These are phyloP conservation scores for Fraxinus excelsior DNA, from an alignment of 257 asterid species.

Conservation along the genomic window DNA sequence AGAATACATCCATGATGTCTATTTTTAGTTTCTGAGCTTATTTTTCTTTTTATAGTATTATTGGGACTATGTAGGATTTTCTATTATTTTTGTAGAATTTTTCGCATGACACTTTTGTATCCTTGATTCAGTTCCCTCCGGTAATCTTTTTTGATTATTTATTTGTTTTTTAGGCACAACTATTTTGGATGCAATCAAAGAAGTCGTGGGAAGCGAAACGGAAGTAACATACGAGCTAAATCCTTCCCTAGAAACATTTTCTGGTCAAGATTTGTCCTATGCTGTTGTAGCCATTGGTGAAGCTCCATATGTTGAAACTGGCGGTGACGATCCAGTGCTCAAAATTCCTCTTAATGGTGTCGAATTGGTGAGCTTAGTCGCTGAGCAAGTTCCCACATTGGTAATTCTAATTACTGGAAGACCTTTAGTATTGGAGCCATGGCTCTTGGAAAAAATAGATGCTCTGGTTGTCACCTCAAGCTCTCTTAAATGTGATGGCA, in stretches of 20 bases:
- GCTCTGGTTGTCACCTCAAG: slow-evolving; percentile 78
- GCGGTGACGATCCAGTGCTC: slow-evolving; percentile 68
- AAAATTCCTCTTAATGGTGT: slow-evolving; percentile 60
- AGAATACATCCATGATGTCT: not conserved
- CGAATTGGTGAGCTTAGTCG: slow-evolving; percentile 45
- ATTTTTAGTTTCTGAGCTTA: not conserved
- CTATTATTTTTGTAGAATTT: not conserved
- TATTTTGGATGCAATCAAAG: slow-evolving; percentile 72
- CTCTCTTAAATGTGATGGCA: too few relatives aligned
- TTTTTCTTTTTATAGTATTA: not conserved
- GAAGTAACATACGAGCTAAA: slow-evolving; percentile 57
- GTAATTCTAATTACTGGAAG: slow-evolving; percentile 70
- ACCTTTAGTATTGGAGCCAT: slow-evolving; percentile 64
- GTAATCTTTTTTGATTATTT: not conserved
- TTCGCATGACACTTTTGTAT: slow-evolving; percentile 5
- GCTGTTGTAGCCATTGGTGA: slow-evolving; percentile 86
- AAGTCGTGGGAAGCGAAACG: slow-evolving; percentile 50
- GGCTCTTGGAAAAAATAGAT: slow-evolving; percentile 53
- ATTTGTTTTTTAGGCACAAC: slow-evolving; percentile 56
- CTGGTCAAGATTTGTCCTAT: slow-evolving; percentile 44
- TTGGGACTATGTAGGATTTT: not conserved
- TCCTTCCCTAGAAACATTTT: slow-evolving; percentile 53
- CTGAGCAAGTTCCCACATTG: slow-evolving; percentile 62
- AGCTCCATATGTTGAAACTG: slow-evolving; percentile 69
- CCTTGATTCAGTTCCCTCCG: not conserved